phyloP scores from a whole-genome alignment of 495 filamentous ascomycete species.

The Xylaria scruposa region DNA sequence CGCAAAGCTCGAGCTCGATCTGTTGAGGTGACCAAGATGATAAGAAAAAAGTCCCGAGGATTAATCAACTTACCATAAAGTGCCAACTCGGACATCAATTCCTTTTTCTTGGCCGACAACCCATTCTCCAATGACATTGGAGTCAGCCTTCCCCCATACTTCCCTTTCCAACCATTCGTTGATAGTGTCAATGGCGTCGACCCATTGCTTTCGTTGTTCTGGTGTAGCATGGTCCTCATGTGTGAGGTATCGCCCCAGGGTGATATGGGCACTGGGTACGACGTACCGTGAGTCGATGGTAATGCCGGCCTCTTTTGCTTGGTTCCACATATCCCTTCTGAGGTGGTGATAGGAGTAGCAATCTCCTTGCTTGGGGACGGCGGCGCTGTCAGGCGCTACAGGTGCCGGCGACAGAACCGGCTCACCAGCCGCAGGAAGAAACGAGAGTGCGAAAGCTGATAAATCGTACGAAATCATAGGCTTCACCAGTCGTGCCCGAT shows the following conservation, averaged over 20 bases:
- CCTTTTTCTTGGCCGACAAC: constrained; percentile 79
- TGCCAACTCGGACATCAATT: constrained; percentile 70
- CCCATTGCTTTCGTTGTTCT: constrained; percentile 62
- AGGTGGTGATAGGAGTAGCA: constrained; percentile 90
- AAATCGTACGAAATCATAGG: constrained; percentile 85
- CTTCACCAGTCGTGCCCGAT: constrained; percentile 76
- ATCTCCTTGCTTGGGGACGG: constrained; percentile 51
- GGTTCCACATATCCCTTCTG: constrained; percentile 73
- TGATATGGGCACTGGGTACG: constrained; percentile 87
- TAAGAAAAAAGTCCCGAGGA: not conserved
- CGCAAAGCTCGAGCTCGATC: not conserved
- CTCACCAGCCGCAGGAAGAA: constrained; percentile 76
- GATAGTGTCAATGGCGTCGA: constrained; percentile 73
- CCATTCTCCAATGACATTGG: constrained; percentile 63
- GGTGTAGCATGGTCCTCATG: constrained; percentile 53
- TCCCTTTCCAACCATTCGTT: constrained; percentile 72
- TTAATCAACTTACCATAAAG: constrained; percentile 60
- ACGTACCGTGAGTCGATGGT: constrained; percentile 76
- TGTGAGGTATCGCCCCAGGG: constrained; percentile 78
- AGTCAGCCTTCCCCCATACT: constrained; percentile 66
- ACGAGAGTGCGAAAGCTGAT: constrained; percentile 82
- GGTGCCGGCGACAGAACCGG: constrained; percentile 47
- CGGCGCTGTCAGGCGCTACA: constrained; percentile 34
- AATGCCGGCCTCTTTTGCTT: constrained; percentile 63
- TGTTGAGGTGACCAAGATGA: not conserved